Evolutionary conservation across 768 basidiomycete genomes (phyloP).

Genomic region (Tulasnella sp.): DNA sequence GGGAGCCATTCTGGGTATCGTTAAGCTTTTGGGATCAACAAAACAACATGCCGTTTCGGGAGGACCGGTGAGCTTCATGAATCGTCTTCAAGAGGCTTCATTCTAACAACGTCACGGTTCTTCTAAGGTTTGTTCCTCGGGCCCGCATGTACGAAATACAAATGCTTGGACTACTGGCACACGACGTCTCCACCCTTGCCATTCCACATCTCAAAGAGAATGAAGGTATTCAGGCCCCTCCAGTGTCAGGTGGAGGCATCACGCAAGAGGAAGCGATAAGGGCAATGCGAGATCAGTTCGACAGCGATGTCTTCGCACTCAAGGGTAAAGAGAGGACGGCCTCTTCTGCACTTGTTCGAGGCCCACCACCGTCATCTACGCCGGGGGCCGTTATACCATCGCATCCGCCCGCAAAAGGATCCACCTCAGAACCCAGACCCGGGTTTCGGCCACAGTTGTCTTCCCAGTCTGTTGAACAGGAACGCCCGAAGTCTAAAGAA

Average conservation of each 20-base stretch:
- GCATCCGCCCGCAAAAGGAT: constrained; percentile 40
- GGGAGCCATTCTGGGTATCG: constrained; percentile 88
- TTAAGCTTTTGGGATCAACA: constrained; percentile 86
- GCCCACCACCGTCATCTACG: constrained; percentile 34
- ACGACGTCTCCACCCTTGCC: constrained; percentile 88
- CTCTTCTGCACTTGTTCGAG: constrained; percentile 37
- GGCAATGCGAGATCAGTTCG: constrained; percentile 60
- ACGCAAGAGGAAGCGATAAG: constrained; percentile 24
- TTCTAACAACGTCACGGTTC: background rate
- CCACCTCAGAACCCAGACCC: background rate
- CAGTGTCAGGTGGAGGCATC: background rate
- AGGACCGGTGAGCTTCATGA: constrained; percentile 61
- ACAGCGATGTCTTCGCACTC: constrained; percentile 67
- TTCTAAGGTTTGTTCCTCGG: constrained; percentile 79
- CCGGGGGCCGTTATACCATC: constrained; percentile 50
- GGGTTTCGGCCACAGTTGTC: constrained; percentile 23
- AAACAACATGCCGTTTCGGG: constrained; percentile 79
- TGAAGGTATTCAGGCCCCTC: constrained; percentile 19
- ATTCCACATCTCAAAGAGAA: constrained; percentile 72
- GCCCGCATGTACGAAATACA: constrained; percentile 98
- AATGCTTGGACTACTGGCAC: constrained; percentile 89
- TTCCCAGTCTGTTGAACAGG: background rate
- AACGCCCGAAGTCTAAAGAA: constrained; percentile 1
- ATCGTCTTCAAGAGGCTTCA: background rate
- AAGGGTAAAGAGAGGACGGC: constrained; percentile 45